phyloP scores from a whole-genome alignment of 2,329 filamentous ascomycete genomes.

The Aureobasidium sp. region DNA sequence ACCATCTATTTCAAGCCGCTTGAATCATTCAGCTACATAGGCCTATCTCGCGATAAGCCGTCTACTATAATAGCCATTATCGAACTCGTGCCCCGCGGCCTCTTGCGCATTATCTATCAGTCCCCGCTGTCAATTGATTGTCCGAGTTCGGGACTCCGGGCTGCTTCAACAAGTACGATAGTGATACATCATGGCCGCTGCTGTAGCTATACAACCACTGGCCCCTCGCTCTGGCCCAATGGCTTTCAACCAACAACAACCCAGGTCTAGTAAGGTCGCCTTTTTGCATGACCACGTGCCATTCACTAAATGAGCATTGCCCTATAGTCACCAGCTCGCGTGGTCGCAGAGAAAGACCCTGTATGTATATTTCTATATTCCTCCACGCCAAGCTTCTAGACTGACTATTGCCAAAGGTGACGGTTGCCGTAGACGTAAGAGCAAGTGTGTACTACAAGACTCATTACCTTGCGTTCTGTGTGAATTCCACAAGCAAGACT shows the following conservation, averaged over 20 bases:
- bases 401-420: slow-evolving; percentile 45
- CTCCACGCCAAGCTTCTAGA: slow-evolving; percentile 35
- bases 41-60: slow-evolving; percentile 13
- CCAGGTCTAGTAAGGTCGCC: slow-evolving; percentile 19
- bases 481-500: slow-evolving; percentile 69
- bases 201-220: slow-evolving; percentile 42
- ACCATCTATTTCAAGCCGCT: not conserved
- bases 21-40: slow-evolving; percentile 9
- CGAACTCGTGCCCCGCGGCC: slow-evolving; percentile 12
- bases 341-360: slow-evolving; percentile 33
- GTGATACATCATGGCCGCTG: slow-evolving; percentile 36
- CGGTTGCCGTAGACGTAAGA: slow-evolving; percentile 65
- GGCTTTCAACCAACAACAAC: slow-evolving; percentile 29
- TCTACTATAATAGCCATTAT: slow-evolving; percentile 14
- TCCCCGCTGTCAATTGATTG: slow-evolving; percentile 17
- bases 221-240: slow-evolving; percentile 39
- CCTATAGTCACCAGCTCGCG: slow-evolving; percentile 11
- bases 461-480: slow-evolving; percentile 67
- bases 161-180: slow-evolving; percentile 10
- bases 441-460: slow-evolving; percentile 72
- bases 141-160: slow-evolving; percentile 10
- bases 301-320: slow-evolving; percentile 20
- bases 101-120: slow-evolving; percentile 15
- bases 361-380: slow-evolving; percentile 21
- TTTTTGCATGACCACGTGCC: slow-evolving; percentile 3